Percentiles rank a stretch among this genome's conserved stretches.
Conservation (phyloP, 495 filamentous ascomycete species). For the Aspergillus mulundensis region DNA sequence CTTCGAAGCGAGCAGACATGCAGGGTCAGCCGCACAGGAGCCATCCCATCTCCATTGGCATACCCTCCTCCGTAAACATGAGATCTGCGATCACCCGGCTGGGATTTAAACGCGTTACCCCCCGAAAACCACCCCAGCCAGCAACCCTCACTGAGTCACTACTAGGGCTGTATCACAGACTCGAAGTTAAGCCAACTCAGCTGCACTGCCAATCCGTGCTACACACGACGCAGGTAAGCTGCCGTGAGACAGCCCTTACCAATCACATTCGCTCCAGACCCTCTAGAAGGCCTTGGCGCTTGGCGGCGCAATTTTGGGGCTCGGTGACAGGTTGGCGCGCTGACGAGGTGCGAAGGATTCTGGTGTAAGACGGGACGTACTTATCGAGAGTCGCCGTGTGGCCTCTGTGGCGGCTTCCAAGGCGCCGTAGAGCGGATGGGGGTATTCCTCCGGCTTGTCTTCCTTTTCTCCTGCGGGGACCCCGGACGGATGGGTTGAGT, state of each 20-base stretch:
- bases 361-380: background rate
- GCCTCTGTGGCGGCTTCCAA: slow-evolving; percentile 1
- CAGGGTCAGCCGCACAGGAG: too few relatives aligned
- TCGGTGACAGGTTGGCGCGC: too few relatives aligned
- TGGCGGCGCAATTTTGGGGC: background rate
- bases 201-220: background rate
- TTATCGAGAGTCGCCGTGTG: background rate
- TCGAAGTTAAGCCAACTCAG: background rate
- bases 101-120: too few relatives aligned
- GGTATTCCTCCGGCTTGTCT: background rate
- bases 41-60: too few relatives aligned
- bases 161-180: background rate
- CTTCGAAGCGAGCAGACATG: too few relatives aligned
- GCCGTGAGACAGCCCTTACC: background rate
- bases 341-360: background rate
- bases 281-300: background rate
- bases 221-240: background rate
- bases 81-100: too few relatives aligned
- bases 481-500: slow-evolving; percentile 2
- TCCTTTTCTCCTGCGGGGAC: slow-evolving; percentile 11
- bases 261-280: background rate
- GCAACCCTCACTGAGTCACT: too few relatives aligned
- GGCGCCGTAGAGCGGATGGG: background rate
- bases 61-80: too few relatives aligned
- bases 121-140: too few relatives aligned